Base-by-base conservation (phyloP, 306 rosid species). In the Cucumis melo region DNA sequence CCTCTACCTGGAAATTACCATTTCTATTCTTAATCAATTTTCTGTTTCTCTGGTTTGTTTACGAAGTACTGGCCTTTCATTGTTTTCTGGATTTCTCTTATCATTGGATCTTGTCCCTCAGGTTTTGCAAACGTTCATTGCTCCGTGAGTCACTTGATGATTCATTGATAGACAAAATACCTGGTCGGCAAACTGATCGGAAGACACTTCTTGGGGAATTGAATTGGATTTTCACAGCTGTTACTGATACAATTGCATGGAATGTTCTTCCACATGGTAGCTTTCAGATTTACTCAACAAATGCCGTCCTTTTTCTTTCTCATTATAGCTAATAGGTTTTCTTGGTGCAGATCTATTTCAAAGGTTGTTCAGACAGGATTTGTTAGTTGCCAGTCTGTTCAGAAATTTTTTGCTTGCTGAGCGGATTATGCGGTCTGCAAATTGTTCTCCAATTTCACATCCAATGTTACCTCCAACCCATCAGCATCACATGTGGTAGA, bases 401-500 rank as follows among this genome's bases (percentile, higher is more conserved):
- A 86, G 97, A 50, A 95, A 95, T 77, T 95, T 95, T 81, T 86
- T 95, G 87, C 99, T 95, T 64, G 98, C 98, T 50, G 99, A 95
- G 84, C 79, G 99, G 83, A 95, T 95, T 59, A 95, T 95, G 99
- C 91, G 99, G 76, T 92, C 96, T 7, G 99, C 98, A 72, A 95
- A 95, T 87, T 95, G 98, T 83, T 89, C 99, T 56, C 99, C 99
- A 3, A 85, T 92, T 79, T 95, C 99, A 77, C 84, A 90, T 76
- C 99, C 99, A 56, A 83, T 73, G 75, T 87, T 95, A 86, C 99
- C 99, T 1, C 86, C 96, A 72, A 95, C 98, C 77, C 99, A 95
- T 88, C 98, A 90, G 85, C 99, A 95, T 86, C 99, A 95, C 81
- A 95, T 95, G 99, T 95, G 99, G 99, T 94, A 89, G 56, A 23